These are phyloP conservation scores for Candida neerlandica DNA, from an alignment of 1,139 yeast genomes.

Conservation along the genomic window DNA sequence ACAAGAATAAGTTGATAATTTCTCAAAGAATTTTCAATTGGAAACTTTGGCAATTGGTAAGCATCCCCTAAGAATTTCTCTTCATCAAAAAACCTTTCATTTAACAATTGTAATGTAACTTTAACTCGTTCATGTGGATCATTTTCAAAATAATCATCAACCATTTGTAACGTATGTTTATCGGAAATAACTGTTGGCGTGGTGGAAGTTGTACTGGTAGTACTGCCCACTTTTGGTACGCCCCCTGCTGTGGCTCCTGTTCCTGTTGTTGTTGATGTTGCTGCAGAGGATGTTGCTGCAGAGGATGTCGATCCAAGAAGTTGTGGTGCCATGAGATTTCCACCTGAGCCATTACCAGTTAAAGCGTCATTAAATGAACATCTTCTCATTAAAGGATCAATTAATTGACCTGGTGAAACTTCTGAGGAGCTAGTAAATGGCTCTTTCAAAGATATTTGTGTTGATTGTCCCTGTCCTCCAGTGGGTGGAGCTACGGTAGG, in stretches of 20 bases:
- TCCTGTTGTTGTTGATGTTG: not conserved
- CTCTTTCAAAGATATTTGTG: not conserved
- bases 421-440: not conserved
- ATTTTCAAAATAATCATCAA: slow-evolving; percentile 37
- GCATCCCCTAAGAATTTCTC: slow-evolving; percentile 33
- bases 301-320: not conserved
- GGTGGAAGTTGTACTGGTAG: slow-evolving; percentile 2
- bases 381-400: slow-evolving; percentile 21
- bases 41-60: slow-evolving; percentile 46
- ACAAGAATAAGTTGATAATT: slow-evolving; percentile 58
- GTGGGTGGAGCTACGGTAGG: slow-evolving; percentile 2
- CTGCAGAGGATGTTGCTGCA: not conserved
- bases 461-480: slow-evolving; percentile 2
- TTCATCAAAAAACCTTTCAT: slow-evolving; percentile 30
- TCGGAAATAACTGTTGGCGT: slow-evolving; percentile 7
- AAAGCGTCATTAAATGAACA: slow-evolving; percentile 29
- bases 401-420: slow-evolving; percentile 12
- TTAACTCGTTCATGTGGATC: slow-evolving; percentile 48
- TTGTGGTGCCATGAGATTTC: no score
- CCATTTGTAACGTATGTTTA: slow-evolving; percentile 22
- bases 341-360: not conserved
- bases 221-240: slow-evolving; percentile 2
- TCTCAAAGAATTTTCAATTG: slow-evolving; percentile 36
- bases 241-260: slow-evolving; percentile 5
- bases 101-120: slow-evolving; percentile 30